A percentile compares a stretch with the other conserved stretches of the same genome.
These are phyloP conservation scores for Gilbertella persicaria DNA, from an alignment of 371 early-diverging fungal genomes.

Conservation along the genomic window DNA sequence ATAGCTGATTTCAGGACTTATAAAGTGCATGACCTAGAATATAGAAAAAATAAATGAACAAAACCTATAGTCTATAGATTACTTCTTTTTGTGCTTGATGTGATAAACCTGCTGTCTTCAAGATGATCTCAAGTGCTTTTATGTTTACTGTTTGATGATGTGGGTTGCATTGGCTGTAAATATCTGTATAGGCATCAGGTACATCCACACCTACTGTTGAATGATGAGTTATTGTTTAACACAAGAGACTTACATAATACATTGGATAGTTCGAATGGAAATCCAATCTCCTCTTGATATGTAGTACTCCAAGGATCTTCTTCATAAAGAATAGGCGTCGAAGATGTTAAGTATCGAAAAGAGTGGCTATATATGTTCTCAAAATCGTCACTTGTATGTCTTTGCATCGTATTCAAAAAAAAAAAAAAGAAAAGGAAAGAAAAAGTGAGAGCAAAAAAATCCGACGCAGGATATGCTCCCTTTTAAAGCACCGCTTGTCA, in stretches of 20 bases:
- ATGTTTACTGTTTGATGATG: constrained; percentile 3
- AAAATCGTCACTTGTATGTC: too few species aligned
- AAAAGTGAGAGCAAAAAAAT: too few species aligned
- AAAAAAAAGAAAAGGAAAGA: too few species aligned
- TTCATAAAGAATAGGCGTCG: neutral
- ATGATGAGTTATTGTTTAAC: neutral
- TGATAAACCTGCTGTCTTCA: constrained; percentile 8
- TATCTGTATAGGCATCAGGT: constrained; percentile 16
- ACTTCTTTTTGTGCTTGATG: constrained; percentile 7
- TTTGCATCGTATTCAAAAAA: too few species aligned
- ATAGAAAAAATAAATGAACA: neutral
- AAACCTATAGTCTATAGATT: neutral
- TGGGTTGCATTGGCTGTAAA: constrained; percentile 11
- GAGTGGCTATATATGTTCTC: too few species aligned
- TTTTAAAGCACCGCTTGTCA: too few species aligned
- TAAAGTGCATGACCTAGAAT: constrained; percentile 10
- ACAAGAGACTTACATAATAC: constrained; percentile 5
- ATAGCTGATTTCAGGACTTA: constrained; percentile 50
- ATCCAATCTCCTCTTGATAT: neutral
- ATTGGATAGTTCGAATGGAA: constrained; percentile 3
- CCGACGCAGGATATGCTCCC: too few species aligned
- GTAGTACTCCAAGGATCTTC: neutral
- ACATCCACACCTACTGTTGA: constrained; percentile 18
- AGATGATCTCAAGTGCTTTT: constrained; percentile 2
- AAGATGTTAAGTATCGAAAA: neutral